Evolutionary conservation across 1,284 basidiomycete genomes (phyloP).

Genomic region (Cutaneotrichosporon sp.): DNA sequence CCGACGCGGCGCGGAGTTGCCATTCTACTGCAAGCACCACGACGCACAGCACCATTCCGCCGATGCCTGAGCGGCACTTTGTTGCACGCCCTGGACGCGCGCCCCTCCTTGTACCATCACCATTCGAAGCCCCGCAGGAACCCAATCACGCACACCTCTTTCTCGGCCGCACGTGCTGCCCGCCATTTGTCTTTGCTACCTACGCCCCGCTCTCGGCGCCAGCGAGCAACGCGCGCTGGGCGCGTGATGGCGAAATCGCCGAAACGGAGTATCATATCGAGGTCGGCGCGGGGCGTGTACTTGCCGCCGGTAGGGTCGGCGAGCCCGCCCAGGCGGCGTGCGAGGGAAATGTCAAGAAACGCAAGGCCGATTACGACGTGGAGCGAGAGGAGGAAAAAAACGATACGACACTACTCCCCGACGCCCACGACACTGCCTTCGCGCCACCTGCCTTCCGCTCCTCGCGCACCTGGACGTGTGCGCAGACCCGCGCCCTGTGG

Average conservation of each 20-base stretch:
- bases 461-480: not conserved
- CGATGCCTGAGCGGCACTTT: too few species aligned
- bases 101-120: not conserved
- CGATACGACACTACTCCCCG: too few species aligned
- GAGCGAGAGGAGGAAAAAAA: too few species aligned
- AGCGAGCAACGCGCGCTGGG: not conserved
- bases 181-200: constrained; percentile 2
- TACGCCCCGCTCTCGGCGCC: not conserved
- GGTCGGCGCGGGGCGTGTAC: not conserved
- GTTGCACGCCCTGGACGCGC: not conserved
- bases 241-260: not conserved
- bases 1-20: too few species aligned
- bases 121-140: too few species aligned
- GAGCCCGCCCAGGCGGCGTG: too few species aligned
- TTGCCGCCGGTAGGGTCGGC: not conserved
- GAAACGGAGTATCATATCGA: not conserved
- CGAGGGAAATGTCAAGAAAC: too few species aligned
- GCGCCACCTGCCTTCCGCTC: not conserved
- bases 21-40: too few species aligned
- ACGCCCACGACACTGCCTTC: too few species aligned
- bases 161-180: not conserved
- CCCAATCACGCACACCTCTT: not conserved
- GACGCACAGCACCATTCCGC: too few species aligned
- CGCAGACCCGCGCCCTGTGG: constrained; percentile 1
- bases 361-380: too few species aligned